A percentile compares a stretch with the other conserved stretches of the same genome.
These are phyloP conservation scores for Didymella keratinophila DNA, from an alignment of 2,329 filamentous ascomycete genomes.

Conservation along the genomic window DNA sequence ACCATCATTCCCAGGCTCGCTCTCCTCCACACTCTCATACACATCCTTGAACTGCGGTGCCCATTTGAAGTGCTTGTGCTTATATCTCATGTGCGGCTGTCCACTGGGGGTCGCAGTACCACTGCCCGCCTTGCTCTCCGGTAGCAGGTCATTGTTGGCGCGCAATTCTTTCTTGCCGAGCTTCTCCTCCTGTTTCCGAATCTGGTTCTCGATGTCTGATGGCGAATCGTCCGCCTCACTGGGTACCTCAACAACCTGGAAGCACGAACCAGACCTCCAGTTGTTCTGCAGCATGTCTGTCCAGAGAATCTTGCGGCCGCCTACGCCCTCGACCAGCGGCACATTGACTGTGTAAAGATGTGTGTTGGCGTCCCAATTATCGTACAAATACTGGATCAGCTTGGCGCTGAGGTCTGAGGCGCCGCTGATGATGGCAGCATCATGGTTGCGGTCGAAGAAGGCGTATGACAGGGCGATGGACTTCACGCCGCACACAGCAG, in stretches of 20 bases:
- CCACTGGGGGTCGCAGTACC: slow-evolving; percentile 41
- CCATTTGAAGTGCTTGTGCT: slow-evolving; percentile 94
- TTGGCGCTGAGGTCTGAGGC: slow-evolving; percentile 77
- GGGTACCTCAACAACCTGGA: slow-evolving; percentile 77
- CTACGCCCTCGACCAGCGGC: slow-evolving; percentile 80
- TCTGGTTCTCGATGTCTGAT: slow-evolving; percentile 74
- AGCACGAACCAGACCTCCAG: slow-evolving; percentile 86
- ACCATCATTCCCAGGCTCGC: slow-evolving; percentile 84
- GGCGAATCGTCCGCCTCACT: slow-evolving; percentile 65
- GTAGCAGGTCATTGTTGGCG: slow-evolving; percentile 31
- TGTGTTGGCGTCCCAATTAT: slow-evolving; percentile 73
- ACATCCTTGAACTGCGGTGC: slow-evolving; percentile 86
- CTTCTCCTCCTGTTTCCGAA: slow-evolving; percentile 69
- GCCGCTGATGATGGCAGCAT: slow-evolving; percentile 78
- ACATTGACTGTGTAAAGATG: slow-evolving; percentile 95
- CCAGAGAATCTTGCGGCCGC: slow-evolving; percentile 76
- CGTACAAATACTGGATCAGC: slow-evolving; percentile 79
- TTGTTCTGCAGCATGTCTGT: slow-evolving; percentile 89
- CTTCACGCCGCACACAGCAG: slow-evolving; percentile 56
- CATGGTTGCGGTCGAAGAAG: slow-evolving; percentile 86
- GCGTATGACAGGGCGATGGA: slow-evolving; percentile 89
- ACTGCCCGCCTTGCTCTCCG: slow-evolving; percentile 33
- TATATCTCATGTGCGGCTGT: slow-evolving; percentile 60
- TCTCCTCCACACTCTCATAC: slow-evolving; percentile 82
- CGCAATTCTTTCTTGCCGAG: slow-evolving; percentile 55